phyloP scores from a whole-genome alignment of 2,329 filamentous ascomycete genomes.

The Leptoxyphium fumago region DNA sequence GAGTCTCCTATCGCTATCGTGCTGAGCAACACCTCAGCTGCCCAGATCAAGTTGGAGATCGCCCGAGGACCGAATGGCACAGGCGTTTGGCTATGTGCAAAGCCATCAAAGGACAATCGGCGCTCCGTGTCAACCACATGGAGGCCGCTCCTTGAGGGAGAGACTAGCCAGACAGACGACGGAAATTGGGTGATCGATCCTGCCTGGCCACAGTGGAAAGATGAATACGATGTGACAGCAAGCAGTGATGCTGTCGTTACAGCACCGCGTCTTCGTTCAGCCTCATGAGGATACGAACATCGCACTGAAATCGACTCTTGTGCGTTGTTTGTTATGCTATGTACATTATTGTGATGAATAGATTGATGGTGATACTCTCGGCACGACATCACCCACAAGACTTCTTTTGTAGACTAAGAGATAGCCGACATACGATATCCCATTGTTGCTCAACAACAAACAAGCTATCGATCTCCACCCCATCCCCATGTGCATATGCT shows the following conservation, averaged over 20 bases:
- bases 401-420: too few species aligned
- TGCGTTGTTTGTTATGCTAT: too few species aligned
- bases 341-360: too few species aligned
- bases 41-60: conserved; percentile 23
- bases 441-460: too few species aligned
- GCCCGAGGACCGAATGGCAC: conserved; percentile 19
- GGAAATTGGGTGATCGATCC: conserved; percentile 19
- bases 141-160: conserved; percentile 16
- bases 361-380: too few species aligned
- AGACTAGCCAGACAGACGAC: conserved; percentile 8
- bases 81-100: conserved; percentile 16
- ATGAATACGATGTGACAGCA: conserved; percentile 3
- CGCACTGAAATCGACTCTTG: too few species aligned
- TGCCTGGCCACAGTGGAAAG: conserved; percentile 15
- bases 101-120: conserved; percentile 5
- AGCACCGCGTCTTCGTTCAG: not conserved
- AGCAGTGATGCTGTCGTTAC: not conserved
- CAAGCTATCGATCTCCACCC: too few species aligned
- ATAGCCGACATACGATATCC: too few species aligned
- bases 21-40: conserved; percentile 23
- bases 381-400: too few species aligned
- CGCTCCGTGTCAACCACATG: conserved; percentile 17
- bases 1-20: conserved; percentile 22
- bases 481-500: too few species aligned
- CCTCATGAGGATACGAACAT: too few species aligned